Conservation (phyloP, 352 stramenopile species). For the Hyaloperonospora arabidopsidis region DNA sequence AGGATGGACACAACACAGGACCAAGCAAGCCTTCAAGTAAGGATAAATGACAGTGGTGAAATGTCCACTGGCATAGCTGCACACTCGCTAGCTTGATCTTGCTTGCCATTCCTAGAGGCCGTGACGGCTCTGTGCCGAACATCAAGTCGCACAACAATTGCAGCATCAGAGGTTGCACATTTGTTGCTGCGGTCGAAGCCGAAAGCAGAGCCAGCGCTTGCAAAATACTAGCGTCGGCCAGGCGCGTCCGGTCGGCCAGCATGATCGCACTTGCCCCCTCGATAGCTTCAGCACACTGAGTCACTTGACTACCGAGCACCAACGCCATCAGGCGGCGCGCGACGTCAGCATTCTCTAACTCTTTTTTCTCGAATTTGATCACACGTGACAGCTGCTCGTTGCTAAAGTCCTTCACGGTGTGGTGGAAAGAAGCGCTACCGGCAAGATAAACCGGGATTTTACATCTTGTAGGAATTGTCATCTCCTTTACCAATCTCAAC, state of each 20-base stretch:
- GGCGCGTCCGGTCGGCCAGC: slow-evolving; percentile 40
- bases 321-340: slow-evolving; percentile 42
- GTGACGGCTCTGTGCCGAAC: slow-evolving; percentile 46
- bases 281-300: slow-evolving; percentile 31
- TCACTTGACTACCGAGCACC: slow-evolving; percentile 56
- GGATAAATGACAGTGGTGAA: slow-evolving; percentile 36
- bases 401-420: slow-evolving; percentile 58
- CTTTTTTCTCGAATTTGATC: slow-evolving; percentile 46
- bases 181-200: slow-evolving; percentile 43
- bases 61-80: slow-evolving; percentile 49
- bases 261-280: slow-evolving; percentile 31
- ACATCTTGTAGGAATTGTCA: slow-evolving; percentile 27
- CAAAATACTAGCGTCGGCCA: slow-evolving; percentile 55
- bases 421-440: slow-evolving; percentile 52
- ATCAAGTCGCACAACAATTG: slow-evolving; percentile 72
- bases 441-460: slow-evolving; percentile 51
- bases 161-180: slow-evolving; percentile 53
- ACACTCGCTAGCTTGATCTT: slow-evolving; percentile 61
- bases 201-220: slow-evolving; percentile 42
- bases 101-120: slow-evolving; percentile 42
- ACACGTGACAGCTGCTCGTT: slow-evolving; percentile 58
- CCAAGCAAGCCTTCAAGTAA: slow-evolving; percentile 48
- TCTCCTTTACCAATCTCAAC: slow-evolving; percentile 55
- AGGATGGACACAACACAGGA: slow-evolving; percentile 58
- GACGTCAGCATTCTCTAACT: slow-evolving; percentile 35